Conservation (phyloP, 768 basidiomycete genomes). For the Harrya chromipes region DNA sequence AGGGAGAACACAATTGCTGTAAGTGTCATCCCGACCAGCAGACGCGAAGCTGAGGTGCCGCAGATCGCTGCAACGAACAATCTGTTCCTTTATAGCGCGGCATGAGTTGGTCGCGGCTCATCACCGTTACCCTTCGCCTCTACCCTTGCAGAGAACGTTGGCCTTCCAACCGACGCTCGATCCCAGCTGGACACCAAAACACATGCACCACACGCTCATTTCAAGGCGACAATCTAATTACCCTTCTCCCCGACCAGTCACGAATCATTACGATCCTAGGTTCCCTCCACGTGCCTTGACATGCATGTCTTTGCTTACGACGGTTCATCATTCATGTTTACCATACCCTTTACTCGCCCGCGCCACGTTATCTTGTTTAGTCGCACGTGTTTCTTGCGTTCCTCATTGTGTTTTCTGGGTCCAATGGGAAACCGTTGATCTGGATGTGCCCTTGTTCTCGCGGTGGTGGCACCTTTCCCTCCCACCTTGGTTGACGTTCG, state of each 20-base stretch:
- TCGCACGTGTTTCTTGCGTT: conserved; percentile 24
- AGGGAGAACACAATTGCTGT: conserved; percentile 97
- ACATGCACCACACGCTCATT: conserved; percentile 18
- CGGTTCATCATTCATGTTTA: conserved; percentile 24
- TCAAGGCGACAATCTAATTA: conserved; percentile 28
- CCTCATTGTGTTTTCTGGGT: conserved; percentile 19
- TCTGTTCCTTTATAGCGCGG: conserved; percentile 35
- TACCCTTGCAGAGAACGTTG: conserved; percentile 12
- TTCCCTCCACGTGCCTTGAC: conserved; percentile 11
- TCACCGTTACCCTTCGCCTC: conserved; percentile 1
- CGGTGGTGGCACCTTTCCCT: conserved; percentile 7
- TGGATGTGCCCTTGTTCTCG: conserved; percentile 17
- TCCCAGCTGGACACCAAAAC: conserved; percentile 12
- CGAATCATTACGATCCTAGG: conserved; percentile 22
- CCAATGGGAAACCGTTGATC: conserved; percentile 18
- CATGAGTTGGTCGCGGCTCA: conserved; percentile 29
- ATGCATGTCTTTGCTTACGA: conserved; percentile 31
- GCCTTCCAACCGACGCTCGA: conserved; percentile 9
- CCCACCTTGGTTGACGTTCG: conserved; percentile 8
- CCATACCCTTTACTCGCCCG: conserved; percentile 30
- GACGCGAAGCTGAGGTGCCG: conserved; percentile 5
- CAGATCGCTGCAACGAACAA: conserved; percentile 86
- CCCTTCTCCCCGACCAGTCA: conserved; percentile 16
- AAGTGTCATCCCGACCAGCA: conserved; percentile 32
- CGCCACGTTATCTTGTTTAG: conserved; percentile 31